phyloP scores from a whole-genome alignment of 345 rosid genomes.

The Capsella bursapastoris region DNA sequence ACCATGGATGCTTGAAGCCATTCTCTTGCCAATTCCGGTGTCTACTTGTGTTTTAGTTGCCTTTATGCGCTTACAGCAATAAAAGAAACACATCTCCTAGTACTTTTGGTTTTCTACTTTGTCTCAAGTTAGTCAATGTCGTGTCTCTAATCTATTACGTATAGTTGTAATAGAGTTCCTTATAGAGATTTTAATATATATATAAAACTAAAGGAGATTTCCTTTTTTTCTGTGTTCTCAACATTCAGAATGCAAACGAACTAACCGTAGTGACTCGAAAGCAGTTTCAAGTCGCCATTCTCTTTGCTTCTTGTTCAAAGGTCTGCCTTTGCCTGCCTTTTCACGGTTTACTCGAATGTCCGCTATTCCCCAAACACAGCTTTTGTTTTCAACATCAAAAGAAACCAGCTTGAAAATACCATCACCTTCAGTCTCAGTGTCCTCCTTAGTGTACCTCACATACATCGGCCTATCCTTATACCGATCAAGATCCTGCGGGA shows the following conservation, averaged over 20 bases:
- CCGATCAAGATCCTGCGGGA: constrained; percentile 81
- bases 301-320: constrained; percentile 81
- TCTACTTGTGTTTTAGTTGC: constrained; percentile 18
- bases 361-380: constrained; percentile 84
- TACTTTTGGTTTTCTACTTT: background rate
- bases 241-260: constrained; percentile 63
- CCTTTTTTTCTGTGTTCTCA: constrained; percentile 3
- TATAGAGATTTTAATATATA: background rate
- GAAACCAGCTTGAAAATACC: constrained; percentile 78
- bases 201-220: background rate
- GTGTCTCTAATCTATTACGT: constrained; percentile 15
- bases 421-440: constrained; percentile 51
- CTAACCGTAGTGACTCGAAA: constrained; percentile 66
- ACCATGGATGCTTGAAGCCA: constrained; percentile 49
- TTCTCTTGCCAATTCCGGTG: background rate
- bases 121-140: background rate
- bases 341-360: constrained; percentile 81
- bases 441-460: constrained; percentile 56
- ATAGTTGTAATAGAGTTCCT: constrained; percentile 28
- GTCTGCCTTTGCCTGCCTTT: constrained; percentile 90
- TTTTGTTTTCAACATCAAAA: constrained; percentile 57
- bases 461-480: constrained; percentile 80
- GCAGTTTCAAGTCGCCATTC: constrained; percentile 75
- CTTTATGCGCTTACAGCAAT: constrained; percentile 26
- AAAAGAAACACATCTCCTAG: constrained; percentile 21